Percentiles rank a stretch among this genome's conserved stretches.
phyloP scores from a whole-genome alignment of 306 rosid species.

The Mimosa pudica region DNA sequence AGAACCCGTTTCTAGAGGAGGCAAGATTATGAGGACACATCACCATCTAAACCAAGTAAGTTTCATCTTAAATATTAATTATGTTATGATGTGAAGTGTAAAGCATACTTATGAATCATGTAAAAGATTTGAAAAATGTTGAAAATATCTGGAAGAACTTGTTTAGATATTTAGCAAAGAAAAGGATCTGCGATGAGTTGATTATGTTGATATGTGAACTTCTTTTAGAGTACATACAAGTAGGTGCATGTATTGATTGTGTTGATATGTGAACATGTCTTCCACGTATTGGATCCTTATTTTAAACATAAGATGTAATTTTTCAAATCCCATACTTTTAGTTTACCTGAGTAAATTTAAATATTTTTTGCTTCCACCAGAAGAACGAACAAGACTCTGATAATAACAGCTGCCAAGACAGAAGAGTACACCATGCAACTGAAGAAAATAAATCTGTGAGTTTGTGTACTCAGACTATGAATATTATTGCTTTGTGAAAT shows the following conservation, averaged over 20 bases:
- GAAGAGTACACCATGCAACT: conserved; percentile 23
- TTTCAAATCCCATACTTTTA: neutral
- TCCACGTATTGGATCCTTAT: neutral
- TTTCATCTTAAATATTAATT: neutral
- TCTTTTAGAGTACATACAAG: no score
- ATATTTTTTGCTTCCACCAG: conserved; percentile 29
- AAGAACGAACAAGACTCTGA: conserved; percentile 42
- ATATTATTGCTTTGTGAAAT: neutral
- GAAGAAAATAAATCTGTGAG: conserved; percentile 44
- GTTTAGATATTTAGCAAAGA: no score
- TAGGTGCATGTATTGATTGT: no score
- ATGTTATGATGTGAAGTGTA: neutral
- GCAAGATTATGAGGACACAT: conserved; percentile 42
- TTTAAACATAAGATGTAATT: neutral
- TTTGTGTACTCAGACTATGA: neutral
- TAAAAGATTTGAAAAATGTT: no score
- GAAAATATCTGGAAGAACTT: no score
- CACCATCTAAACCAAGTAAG: conserved; percentile 43
- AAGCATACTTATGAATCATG: neutral
- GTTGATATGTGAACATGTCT: neutral
- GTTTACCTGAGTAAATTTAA: neutral
- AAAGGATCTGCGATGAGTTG: no score
- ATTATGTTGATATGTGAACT: neutral
- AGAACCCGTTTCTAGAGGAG: conserved; percentile 50
- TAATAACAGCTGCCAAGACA: conserved; percentile 42